Base-by-base conservation (phyloP, 495 filamentous ascomycete genomes). In the Hypoxylon fuscum region DNA sequence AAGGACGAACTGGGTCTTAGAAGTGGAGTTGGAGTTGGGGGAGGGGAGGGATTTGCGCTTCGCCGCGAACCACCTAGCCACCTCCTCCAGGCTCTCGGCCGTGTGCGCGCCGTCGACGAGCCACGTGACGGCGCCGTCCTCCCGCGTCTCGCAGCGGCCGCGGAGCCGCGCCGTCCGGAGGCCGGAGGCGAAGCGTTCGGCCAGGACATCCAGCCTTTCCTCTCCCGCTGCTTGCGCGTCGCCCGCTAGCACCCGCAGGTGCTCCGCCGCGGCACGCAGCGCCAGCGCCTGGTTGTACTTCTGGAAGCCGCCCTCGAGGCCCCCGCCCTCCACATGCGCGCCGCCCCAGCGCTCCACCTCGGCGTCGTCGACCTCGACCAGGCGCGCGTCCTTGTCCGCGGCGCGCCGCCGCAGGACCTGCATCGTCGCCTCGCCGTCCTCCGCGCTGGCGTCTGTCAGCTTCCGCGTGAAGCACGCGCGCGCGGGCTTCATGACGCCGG, bases 91-190 rank as follows among this genome's bases (percentile, higher is more conserved):
- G 65, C 90, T 95, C 57, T 96, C 92, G 4, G 87, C 79, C 0
- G 93, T 98, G 60, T 98, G 94, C 3, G 92, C 94, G 3, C 93
- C 91, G 70, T 98, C 94, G 42, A 97, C 86, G 63, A 87, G 87
- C 94, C 95, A 97, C 20, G 82, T 79, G 0, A 90, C 74, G 1
- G 69, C 79, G 0, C 48, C 66, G 40, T 89, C 85, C 5, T 68
- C 69, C 3, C 87, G 78, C 21, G 84, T 85, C 67, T 97, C 91
- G 66, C 90, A 93, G 18, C 93, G 83, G 2, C 93, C 93, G 2
- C 86, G 78, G 57, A 93, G 82, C 3, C 77, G 78, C 1, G 89
- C 89, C 58, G 78, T 63, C 57, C 87, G 81, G 6, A 97, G 75
- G 1, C 90, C 92, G n/a, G 71, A 76, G 29, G 80, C 77, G 69